Percentiles rank a stretch among this genome's conserved stretches.
Conservation (phyloP, 176 grass and related monocot species). For the Aegilops bicornis region DNA sequence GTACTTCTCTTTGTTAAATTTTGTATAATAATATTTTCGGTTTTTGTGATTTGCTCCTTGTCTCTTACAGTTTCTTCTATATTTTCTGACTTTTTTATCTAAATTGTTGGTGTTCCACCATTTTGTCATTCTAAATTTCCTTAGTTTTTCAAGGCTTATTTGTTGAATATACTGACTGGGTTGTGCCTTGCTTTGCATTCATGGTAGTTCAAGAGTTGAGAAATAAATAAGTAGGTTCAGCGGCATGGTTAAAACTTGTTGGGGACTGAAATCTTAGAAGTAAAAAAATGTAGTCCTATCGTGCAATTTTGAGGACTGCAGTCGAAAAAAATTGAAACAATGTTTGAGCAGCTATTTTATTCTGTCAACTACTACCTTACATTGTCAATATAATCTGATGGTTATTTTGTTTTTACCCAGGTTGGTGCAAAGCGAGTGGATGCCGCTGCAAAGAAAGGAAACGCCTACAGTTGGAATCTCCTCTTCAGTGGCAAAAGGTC, state of each 20-base stretch:
- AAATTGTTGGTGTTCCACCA: background rate
- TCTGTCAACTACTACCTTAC: background rate
- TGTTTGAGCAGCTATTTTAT: background rate
- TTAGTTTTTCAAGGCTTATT: background rate
- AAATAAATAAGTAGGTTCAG: too few relatives aligned
- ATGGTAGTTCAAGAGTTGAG: too few relatives aligned
- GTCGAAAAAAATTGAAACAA: too few relatives aligned
- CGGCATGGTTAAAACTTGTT: too few relatives aligned
- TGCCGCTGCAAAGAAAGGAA: slow-evolving; percentile 68
- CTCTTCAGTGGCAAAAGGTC: slow-evolving; percentile 80
- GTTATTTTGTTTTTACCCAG: slow-evolving; percentile 31
- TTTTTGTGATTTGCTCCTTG: background rate
- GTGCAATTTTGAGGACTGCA: too few relatives aligned
- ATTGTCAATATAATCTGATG: background rate
- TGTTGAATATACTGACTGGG: background rate
- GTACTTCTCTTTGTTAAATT: background rate
- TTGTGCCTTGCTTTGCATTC: background rate
- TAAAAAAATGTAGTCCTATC: too few relatives aligned
- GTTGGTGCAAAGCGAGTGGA: slow-evolving; percentile 82
- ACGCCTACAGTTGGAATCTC: slow-evolving; percentile 70
- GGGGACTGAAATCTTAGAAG: too few relatives aligned
- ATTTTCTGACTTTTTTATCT: background rate
- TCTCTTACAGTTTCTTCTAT: background rate
- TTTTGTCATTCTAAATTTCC: background rate
- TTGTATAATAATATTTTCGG: background rate